These are phyloP conservation scores for Periglandula ipomoeae DNA, from an alignment of 2,329 filamentous ascomycete species.

Conservation along the genomic window DNA sequence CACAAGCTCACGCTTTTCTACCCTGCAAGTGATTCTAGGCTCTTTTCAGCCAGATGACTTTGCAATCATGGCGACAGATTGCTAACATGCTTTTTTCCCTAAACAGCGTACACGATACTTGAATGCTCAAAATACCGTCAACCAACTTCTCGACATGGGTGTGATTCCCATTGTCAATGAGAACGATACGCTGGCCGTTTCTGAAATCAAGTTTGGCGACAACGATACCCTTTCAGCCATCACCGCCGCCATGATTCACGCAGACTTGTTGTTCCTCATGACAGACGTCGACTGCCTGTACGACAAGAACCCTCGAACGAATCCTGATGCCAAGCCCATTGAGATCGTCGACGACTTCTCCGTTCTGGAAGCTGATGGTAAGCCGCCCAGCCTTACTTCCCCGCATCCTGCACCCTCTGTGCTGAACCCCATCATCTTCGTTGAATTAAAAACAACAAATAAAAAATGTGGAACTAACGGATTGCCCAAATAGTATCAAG, in stretches of 20 bases:
- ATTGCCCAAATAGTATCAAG: slow-evolving; percentile 56
- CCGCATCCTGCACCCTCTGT: not conserved
- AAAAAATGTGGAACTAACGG: slow-evolving; percentile 10
- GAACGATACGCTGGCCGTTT: slow-evolving; percentile 92
- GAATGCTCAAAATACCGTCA: slow-evolving; percentile 93
- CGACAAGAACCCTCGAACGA: slow-evolving; percentile 82
- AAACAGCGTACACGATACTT: slow-evolving; percentile 76
- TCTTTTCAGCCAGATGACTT: too few species aligned
- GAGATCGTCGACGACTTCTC: slow-evolving; percentile 87
- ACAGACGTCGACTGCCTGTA: slow-evolving; percentile 98
- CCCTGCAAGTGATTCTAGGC: too few species aligned
- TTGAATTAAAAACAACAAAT: too few species aligned
- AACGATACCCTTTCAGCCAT: slow-evolving; percentile 97
- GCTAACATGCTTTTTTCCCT: not conserved
- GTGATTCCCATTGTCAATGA: slow-evolving; percentile 98
- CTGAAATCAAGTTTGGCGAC: slow-evolving; percentile 99
- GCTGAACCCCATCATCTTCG: too few species aligned
- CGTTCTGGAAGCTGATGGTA: slow-evolving; percentile 71
- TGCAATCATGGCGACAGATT: not conserved
- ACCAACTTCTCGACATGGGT: slow-evolving; percentile 83
- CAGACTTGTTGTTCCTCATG: slow-evolving; percentile 95
- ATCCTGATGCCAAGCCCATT: slow-evolving; percentile 81
- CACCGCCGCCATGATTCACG: slow-evolving; percentile 93
- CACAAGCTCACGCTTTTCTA: not conserved
- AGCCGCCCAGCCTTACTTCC: slow-evolving; percentile 10